These are phyloP conservation scores for Zygosaccharomyces sapae DNA, from an alignment of 1,139 yeast genomes.

Conservation along the genomic window DNA sequence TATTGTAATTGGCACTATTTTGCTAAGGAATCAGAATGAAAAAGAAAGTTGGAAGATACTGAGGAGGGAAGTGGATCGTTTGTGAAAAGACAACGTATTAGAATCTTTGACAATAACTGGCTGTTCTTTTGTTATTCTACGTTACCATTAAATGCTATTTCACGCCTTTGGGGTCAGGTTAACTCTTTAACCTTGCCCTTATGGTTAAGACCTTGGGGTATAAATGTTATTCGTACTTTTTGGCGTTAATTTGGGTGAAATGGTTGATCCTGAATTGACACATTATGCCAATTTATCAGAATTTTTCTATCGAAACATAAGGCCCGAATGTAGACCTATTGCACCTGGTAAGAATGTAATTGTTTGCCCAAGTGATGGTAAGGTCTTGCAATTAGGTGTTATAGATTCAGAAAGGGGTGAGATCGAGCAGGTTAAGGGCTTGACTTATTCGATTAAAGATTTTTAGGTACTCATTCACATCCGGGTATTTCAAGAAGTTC, in stretches of 20 bases:
- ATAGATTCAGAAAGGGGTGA: conserved; percentile 67
- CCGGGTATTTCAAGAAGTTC: conserved; percentile 32
- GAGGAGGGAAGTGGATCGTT: conserved; percentile 41
- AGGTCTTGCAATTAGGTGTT: conserved; percentile 76
- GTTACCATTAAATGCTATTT: conserved; percentile 83
- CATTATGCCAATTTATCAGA: conserved; percentile 79
- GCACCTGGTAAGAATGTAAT: conserved; percentile 53
- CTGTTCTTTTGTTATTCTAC: conserved; percentile 84
- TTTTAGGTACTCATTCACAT: conserved; percentile 59
- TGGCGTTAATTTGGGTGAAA: conserved; percentile 86
- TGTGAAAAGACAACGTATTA: conserved; percentile 46
- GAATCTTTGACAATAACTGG: conserved; percentile 59
- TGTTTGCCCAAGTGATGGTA: conserved; percentile 94
- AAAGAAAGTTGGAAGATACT: conserved; percentile 22
- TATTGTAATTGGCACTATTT: conserved; percentile 28
- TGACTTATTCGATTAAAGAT: conserved; percentile 92
- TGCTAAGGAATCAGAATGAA: conserved; percentile 24
- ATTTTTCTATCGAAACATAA: conserved; percentile 80
- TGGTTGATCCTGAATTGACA: conserved; percentile 74
- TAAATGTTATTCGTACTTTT: conserved; percentile 73
- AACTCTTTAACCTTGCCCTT: conserved; percentile 80
- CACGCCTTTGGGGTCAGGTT: conserved; percentile 91
- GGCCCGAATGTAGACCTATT: conserved; percentile 77
- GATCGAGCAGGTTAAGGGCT: conserved; percentile 94
- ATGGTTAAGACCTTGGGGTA: conserved; percentile 87